These are phyloP conservation scores for Cyamopsis tetragonoloba DNA, from an alignment of 306 rosid species.

Conservation along the genomic window DNA sequence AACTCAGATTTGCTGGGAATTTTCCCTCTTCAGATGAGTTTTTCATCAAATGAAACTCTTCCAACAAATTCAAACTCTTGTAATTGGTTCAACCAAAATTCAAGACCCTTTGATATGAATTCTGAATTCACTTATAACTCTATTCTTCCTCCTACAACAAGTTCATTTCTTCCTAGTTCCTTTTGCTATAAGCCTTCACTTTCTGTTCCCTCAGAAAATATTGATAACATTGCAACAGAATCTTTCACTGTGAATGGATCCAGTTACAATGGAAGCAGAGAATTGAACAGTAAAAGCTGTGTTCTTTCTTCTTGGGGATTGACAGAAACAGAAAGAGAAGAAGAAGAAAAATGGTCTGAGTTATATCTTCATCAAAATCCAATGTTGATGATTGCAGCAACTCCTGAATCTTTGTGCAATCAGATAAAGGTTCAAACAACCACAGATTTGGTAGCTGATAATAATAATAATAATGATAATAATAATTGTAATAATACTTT, in stretches of 20 bases:
- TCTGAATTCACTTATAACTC: slow-evolving; percentile 39
- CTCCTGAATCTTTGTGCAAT: slow-evolving; percentile 30
- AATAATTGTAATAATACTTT: too few species aligned
- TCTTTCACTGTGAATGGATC: slow-evolving; percentile 38
- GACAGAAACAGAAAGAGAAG: slow-evolving; percentile 32
- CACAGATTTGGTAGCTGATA: slow-evolving; percentile 32
- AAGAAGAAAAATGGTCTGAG: slow-evolving; percentile 53
- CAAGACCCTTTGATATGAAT: slow-evolving; percentile 39
- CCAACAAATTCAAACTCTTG: slow-evolving; percentile 31
- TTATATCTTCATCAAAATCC: slow-evolving; percentile 47
- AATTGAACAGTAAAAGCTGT: slow-evolving; percentile 26
- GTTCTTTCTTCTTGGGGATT: slow-evolving; percentile 42
- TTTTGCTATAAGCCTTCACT: slow-evolving; percentile 44
- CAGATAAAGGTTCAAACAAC: slow-evolving; percentile 37
- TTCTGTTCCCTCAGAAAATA: slow-evolving; percentile 32
- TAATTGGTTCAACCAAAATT: slow-evolving; percentile 40
- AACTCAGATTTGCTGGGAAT: slow-evolving; percentile 41
- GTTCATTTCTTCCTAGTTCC: slow-evolving; percentile 31
- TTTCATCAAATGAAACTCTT: slow-evolving; percentile 25
- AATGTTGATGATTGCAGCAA: slow-evolving; percentile 39
- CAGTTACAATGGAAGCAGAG: slow-evolving; percentile 32
- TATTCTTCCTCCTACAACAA: slow-evolving; percentile 33
- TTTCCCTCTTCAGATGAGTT: slow-evolving; percentile 43
- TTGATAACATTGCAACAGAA: slow-evolving; percentile 27
- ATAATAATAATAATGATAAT: too few species aligned